Base-by-base conservation (phyloP, 257 asterid species). In the Petunia axillaris region DNA sequence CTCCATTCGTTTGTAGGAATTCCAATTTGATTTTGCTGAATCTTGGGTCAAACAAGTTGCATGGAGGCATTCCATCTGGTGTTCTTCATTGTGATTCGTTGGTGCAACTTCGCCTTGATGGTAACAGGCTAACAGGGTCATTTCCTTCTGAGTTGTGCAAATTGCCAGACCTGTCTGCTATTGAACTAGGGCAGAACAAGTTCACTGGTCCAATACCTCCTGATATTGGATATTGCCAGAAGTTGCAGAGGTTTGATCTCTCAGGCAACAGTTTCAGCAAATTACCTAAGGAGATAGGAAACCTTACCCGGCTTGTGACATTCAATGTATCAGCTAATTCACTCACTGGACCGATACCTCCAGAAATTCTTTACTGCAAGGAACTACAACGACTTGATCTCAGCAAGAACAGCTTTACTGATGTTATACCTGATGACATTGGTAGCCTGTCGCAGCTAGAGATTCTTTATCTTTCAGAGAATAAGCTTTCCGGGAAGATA, bases 341-440 rank as follows among this genome's bases (percentile, higher is more conserved):
- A 14, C 88, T 95, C 83, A 84, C 86, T 0, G 98, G 98, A 25
- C 78, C 44, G 80, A 81, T 92, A 64, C 98, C 98, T 3, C 73
- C 66, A 1, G 94, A 90, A 39, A 89, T 95, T 80, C 86, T 86
- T 79, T 83, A 88, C 84, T 91, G 96, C 85, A 93, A 86, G 86
- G 92, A 89, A 8, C 88, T 95, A 36, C 98, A 91, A 54, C 85
- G 96, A 86, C 97, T 95, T 41, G 98, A 95, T 86, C 97, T 95
- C 76, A 92, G 98, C 90, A 75, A 65, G 85, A 95, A 95, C 43
- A 76, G 86, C 80, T 93, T 95, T 50, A 80, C 77, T 0, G 95
- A 87, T 37, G 80, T 83, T 59, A 86, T 95, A 60, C 98, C 97
- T 0, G 77, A 64, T 11, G 93, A 85, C 83, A 68, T 95, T 11